Percentiles rank a stretch among this genome's conserved stretches.
phyloP scores from a whole-genome alignment of 257 asterid genomes.

The Solanum infundibuliforme region DNA sequence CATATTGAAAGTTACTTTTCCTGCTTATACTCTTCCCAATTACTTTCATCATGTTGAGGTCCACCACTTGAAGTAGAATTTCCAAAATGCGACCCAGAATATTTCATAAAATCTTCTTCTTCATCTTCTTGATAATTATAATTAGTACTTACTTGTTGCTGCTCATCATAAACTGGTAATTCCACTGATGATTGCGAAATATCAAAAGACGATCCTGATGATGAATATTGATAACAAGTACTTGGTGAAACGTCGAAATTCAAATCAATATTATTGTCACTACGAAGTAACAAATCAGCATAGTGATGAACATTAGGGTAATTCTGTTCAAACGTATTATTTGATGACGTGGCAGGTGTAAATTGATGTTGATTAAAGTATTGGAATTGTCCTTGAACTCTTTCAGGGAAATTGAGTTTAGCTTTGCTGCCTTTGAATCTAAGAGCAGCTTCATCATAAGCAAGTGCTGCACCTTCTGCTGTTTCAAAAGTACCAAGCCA shows the following conservation, averaged over 20 bases:
- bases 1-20: neutral
- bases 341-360: neutral
- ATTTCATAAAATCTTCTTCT: neutral
- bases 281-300: constrained; percentile 20
- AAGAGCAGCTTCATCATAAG: constrained; percentile 79
- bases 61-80: neutral
- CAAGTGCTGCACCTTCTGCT: constrained; percentile 70
- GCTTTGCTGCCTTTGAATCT: constrained; percentile 84
- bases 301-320: constrained; percentile 17
- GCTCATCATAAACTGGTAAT: neutral
- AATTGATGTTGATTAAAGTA: constrained; percentile 5
- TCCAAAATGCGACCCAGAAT: neutral
- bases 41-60: neutral
- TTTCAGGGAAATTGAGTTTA: constrained; percentile 79
- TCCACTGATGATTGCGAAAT: neutral
- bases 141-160: neutral
- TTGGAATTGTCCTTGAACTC: constrained; percentile 45
- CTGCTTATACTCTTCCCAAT: neutral
- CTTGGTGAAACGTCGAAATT: neutral
- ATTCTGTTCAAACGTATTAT: neutral
- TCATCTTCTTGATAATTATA: neutral
- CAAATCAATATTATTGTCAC: neutral
- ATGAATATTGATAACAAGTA: neutral
- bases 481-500: constrained; percentile 82
- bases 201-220: constrained; percentile 11